Conservation (phyloP, 2,329 filamentous ascomycete genomes). For the Exophiala lecanii-corni region DNA sequence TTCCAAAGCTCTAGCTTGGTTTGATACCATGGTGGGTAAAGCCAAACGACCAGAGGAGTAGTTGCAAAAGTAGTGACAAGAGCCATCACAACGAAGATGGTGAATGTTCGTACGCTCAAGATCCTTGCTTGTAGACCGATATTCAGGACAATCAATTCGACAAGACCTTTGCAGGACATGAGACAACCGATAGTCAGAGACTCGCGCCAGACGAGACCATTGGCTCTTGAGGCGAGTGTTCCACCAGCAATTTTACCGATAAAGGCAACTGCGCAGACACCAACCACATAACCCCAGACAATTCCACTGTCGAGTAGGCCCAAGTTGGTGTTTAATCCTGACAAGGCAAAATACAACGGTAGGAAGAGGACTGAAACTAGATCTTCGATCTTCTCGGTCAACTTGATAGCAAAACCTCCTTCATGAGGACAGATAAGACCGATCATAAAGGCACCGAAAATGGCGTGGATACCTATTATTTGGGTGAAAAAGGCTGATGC, state of each 20-base stretch:
- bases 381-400: constrained; percentile 93
- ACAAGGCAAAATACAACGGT: constrained; percentile 89
- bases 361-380: constrained; percentile 77
- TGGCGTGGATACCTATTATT: constrained; percentile 87
- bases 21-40: constrained; percentile 77
- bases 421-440: constrained; percentile 73
- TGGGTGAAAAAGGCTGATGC: constrained; percentile 80
- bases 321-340: constrained; percentile 81
- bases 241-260: constrained; percentile 79
- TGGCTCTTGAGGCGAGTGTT: constrained; percentile 68
- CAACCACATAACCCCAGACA: constrained; percentile 86
- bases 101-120: constrained; percentile 75
- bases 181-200: constrained; percentile 80
- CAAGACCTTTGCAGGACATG: constrained; percentile 96
- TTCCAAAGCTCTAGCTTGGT: constrained; percentile 70
- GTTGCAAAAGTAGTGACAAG: constrained; percentile 80
- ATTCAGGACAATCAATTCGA: constrained; percentile 84
- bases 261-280: constrained; percentile 76
- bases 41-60: constrained; percentile 65
- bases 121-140: constrained; percentile 82
- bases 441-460: constrained; percentile 88
- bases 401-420: constrained; percentile 70
- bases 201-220: constrained; percentile 83
- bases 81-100: constrained; percentile 93
- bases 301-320: constrained; percentile 76